Percentiles rank a stretch among this genome's conserved stretches.
Conservation (phyloP, 192 early-diverging fungal genomes). For the Linnemannia hyalina region DNA sequence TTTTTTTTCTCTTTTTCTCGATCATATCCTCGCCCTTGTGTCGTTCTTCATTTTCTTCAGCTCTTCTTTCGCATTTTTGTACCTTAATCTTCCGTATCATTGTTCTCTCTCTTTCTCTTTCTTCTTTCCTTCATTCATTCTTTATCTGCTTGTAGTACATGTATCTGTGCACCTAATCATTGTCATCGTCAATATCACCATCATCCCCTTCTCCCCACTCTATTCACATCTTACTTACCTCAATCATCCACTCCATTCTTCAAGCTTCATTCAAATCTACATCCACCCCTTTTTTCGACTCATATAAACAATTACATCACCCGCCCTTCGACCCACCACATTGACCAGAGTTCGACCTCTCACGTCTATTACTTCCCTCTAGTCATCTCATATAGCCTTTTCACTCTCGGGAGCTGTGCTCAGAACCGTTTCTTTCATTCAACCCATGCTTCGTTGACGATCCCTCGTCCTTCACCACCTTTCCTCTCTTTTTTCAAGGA, state of each 20-base stretch:
- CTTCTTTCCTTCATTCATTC: not conserved
- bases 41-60: not conserved
- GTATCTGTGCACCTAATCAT: not conserved
- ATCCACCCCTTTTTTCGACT: not conserved
- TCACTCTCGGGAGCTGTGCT: not conserved
- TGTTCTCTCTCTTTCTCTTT: too few relatives aligned
- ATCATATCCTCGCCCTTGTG: not conserved
- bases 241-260: not conserved
- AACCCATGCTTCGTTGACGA: not conserved
- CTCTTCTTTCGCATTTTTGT: too few relatives aligned
- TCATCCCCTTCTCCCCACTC: not conserved
- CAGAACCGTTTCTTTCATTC: not conserved
- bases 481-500: not conserved
- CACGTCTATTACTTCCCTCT: not conserved
- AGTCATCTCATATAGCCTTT: not conserved
- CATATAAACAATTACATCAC: not conserved
- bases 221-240: not conserved
- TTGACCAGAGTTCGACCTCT: not conserved
- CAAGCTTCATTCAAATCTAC: not conserved
- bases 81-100: too few relatives aligned
- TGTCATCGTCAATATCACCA: not conserved
- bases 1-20: not conserved
- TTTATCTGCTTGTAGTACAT: not conserved
- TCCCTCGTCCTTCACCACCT: not conserved
- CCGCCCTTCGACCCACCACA: not conserved